Evolutionary conservation across 2,329 filamentous ascomycete genomes (phyloP).

Genomic region (Fusarium albidum): DNA sequence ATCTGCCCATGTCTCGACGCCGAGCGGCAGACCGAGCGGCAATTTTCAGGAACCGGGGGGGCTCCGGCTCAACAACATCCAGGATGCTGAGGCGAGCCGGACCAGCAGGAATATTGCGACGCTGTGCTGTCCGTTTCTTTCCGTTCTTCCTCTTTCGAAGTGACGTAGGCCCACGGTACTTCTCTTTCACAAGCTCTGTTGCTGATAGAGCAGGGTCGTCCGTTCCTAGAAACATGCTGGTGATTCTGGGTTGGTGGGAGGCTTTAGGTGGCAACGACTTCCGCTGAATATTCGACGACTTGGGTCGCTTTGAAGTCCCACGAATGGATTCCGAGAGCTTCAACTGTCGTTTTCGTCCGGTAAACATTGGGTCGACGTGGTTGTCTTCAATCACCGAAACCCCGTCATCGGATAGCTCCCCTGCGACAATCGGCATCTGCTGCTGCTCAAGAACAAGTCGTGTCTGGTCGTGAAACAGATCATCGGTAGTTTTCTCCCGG

Average conservation of each 20-base stretch:
- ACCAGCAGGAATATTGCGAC: conserved; percentile 7
- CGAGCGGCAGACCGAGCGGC: conserved; percentile 65
- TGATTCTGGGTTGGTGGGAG: conserved; percentile 45
- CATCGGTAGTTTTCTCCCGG: conserved; percentile 31
- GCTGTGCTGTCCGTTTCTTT: conserved; percentile 12
- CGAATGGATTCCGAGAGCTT: conserved; percentile 38
- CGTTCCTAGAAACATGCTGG: conserved; percentile 38
- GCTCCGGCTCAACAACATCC: conserved; percentile 62
- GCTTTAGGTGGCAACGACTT: conserved; percentile 31
- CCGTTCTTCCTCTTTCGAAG: conserved; percentile 7
- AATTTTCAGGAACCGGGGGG: conserved; percentile 67
- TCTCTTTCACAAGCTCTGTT: conserved; percentile 23
- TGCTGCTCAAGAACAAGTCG: conserved; percentile 33
- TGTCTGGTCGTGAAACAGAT: conserved; percentile 40
- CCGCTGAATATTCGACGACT: conserved; percentile 25
- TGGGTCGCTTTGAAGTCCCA: conserved; percentile 39
- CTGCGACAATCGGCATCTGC: not conserved
- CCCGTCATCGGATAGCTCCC: conserved; percentile 41
- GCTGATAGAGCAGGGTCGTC: conserved; percentile 8
- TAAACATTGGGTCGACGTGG: conserved; percentile 59
- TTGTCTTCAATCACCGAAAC: conserved; percentile 59
- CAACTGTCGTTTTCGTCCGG: conserved; percentile 51
- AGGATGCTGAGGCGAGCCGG: conserved; percentile 66
- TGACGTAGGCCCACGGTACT: conserved; percentile 22
- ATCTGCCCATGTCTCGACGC: conserved; percentile 58